phyloP scores from a whole-genome alignment of 2,329 filamentous ascomycete genomes.

The Cryphonectria nitschkei region DNA sequence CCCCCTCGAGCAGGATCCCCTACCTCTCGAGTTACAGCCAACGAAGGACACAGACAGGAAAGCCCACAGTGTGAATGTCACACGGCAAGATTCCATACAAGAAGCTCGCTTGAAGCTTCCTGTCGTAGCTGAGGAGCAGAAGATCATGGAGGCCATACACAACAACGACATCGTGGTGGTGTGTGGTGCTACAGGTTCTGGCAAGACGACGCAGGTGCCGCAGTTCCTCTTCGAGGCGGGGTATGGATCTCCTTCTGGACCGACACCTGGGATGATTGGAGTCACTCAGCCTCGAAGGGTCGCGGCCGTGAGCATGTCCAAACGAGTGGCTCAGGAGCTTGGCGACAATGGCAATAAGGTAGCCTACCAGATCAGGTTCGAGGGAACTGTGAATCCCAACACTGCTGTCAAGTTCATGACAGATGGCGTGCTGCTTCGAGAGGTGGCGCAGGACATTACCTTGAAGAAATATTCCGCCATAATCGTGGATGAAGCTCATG shows the following conservation, averaged over 20 bases:
- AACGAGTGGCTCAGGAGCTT: constrained; percentile 84
- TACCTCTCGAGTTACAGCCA: constrained; percentile 68
- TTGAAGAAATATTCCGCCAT: constrained; percentile 90
- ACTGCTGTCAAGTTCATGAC: constrained; percentile 99
- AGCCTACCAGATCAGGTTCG: constrained; percentile 93
- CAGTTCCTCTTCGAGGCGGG: constrained; percentile 96
- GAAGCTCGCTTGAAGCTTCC: constrained; percentile 78
- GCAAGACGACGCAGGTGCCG: constrained; percentile 96
- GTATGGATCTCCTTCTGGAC: constrained; percentile 77
- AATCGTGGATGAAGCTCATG: constrained; percentile 95
- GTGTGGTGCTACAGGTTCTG: constrained; percentile 93
- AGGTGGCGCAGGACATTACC: constrained; percentile 87
- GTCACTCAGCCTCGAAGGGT: constrained; percentile 94
- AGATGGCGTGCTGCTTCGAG: constrained; percentile 90
- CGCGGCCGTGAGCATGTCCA: constrained; percentile 95
- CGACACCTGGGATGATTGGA: constrained; percentile 89
- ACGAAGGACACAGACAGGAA: constrained; percentile 67
- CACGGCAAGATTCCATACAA: constrained; percentile 74
- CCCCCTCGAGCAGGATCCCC: constrained; percentile 69
- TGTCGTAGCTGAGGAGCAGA: constrained; percentile 93
- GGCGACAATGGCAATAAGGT: constrained; percentile 77
- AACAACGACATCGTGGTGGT: constrained; percentile 89
- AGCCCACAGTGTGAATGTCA: constrained; percentile 74
- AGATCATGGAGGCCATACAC: constrained; percentile 96
- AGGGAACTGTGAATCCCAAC: constrained; percentile 76